phyloP scores from a whole-genome alignment of 306 rosid species.

The Psophocarpus tetragonolobus region DNA sequence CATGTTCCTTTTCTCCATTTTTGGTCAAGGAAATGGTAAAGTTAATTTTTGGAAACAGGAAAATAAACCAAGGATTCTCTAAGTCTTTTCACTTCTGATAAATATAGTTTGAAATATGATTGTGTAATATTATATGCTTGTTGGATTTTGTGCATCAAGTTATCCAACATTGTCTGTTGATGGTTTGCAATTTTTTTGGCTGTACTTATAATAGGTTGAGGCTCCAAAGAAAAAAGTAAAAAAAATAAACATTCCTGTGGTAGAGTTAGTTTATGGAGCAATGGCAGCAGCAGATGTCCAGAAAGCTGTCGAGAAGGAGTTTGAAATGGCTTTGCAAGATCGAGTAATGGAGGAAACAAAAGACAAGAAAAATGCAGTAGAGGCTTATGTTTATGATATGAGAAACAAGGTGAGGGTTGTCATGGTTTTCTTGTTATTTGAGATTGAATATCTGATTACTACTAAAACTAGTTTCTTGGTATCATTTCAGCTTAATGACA shows the following conservation, averaged over 20 bases:
- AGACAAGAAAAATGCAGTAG: constrained; percentile 92
- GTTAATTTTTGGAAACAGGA: neutral
- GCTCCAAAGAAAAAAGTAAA: constrained; percentile 83
- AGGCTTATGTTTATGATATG: constrained; percentile 95
- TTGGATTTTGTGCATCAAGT: neutral
- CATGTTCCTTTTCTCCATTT: neutral
- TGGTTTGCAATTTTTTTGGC: constrained; percentile 10
- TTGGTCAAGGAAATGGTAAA: neutral
- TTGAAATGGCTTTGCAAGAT: constrained; percentile 97
- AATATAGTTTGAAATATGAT: neutral
- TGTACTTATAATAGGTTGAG: constrained; percentile 52
- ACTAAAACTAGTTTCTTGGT: constrained; percentile 5
- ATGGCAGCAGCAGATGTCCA: constrained; percentile 62
- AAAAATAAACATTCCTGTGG: constrained; percentile 69
- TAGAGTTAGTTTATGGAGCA: constrained; percentile 79
- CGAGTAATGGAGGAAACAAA: constrained; percentile 97
- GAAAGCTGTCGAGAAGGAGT: constrained; percentile 88
- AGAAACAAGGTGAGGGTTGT: constrained; percentile 71
- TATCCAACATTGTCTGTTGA: neutral
- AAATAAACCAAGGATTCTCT: neutral
- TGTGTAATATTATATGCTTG: neutral
- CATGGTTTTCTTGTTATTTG: neutral
- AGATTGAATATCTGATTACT: neutral
- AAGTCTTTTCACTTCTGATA: neutral
- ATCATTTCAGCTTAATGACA: constrained; percentile 71